These are phyloP conservation scores for Cladosporium velox DNA, from an alignment of 2,329 filamentous ascomycete genomes.

Conservation along the genomic window DNA sequence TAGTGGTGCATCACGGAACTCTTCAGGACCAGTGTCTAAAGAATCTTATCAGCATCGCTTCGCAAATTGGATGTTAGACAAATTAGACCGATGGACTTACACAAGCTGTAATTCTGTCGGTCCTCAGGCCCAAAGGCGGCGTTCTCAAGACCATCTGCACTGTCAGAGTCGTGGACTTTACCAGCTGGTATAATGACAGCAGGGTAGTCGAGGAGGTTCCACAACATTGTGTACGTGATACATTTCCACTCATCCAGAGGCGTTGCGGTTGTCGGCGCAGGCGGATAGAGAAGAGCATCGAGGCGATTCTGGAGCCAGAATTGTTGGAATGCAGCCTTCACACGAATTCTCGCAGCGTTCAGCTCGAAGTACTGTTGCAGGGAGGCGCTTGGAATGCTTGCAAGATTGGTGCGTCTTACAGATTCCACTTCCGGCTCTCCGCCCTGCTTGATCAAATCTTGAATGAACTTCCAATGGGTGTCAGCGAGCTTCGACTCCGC, in stretches of 20 bases:
- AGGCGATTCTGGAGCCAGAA: slow-evolving; percentile 33
- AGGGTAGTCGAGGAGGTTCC: slow-evolving; percentile 70
- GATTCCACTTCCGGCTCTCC: slow-evolving; percentile 28
- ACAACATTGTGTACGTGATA: slow-evolving; percentile 59
- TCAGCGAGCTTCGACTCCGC: background rate
- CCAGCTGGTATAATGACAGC: slow-evolving; percentile 60
- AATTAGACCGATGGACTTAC: slow-evolving; percentile 20
- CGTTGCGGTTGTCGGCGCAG: slow-evolving; percentile 54
- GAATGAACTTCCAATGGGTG: slow-evolving; percentile 4
- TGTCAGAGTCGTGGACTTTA: slow-evolving; percentile 47
- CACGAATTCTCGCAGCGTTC: slow-evolving; percentile 23
- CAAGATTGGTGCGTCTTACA: slow-evolving; percentile 28
- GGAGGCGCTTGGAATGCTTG: slow-evolving; percentile 24
- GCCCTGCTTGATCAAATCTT: slow-evolving; percentile 24
- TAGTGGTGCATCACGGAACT: slow-evolving; percentile 34
- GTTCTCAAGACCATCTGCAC: slow-evolving; percentile 38
- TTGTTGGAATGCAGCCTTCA: slow-evolving; percentile 23
- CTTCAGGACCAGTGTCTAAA: slow-evolving; percentile 36
- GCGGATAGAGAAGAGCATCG: slow-evolving; percentile 64
- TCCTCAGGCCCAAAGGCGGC: slow-evolving; percentile 20
- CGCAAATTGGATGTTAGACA: background rate
- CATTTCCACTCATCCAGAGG: slow-evolving; percentile 48
- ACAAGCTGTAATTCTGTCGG: slow-evolving; percentile 29
- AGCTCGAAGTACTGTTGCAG: slow-evolving; percentile 26
- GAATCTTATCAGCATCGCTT: background rate